Evolutionary conservation across 352 stramenopile genomes (phyloP), one percentile per base, ranked within the genome.

Genomic region (Phytophthora sp.): DNA sequence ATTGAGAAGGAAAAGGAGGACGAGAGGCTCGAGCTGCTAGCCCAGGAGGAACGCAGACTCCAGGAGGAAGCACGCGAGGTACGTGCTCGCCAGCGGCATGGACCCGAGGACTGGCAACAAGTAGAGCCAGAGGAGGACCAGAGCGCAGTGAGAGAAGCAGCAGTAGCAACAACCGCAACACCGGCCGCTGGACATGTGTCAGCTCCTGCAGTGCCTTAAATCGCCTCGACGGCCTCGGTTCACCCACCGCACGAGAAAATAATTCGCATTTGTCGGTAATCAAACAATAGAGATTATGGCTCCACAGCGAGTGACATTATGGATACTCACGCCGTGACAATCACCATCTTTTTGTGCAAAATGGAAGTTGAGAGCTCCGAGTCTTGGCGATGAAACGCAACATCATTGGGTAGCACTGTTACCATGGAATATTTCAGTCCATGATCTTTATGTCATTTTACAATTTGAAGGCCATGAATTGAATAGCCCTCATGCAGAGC

Each of bases 1-100:
- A 45, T 89, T 21, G 85, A 91, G 47, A 86, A 87, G 51, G 83
- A 92, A 59, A 63, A 79, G 26, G 58, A 80, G 35, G 76, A 90
- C 2, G 79, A 88, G 16, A 70, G 61, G 6, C 54, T 69, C 0
- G 84, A 89, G 46, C 45, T 64, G 16, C 56, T 73, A 54, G 69
- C 68, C 0, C 63, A 86, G 58, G 68, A 77, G 23, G 73, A 80
- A 27, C 71, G 79, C 9, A 76, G 74, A 57, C 73, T 76, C 44
- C 76, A 88, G 54, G 73, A 83, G 23, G 74, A 88, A 44, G 80
- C 76, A 2, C 80, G 82, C 1, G 70, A 88, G 60, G 56, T 76
- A 9, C 80, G 84, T 33, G 79, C 73, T 20, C 71, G 80, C 39
- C 80, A 88, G 35, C 78, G 84, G 11, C 64, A 79, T 54, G 71